phyloP scores from a whole-genome alignment of 1,139 yeast genomes.

The Magnusiomyces paraingens region DNA sequence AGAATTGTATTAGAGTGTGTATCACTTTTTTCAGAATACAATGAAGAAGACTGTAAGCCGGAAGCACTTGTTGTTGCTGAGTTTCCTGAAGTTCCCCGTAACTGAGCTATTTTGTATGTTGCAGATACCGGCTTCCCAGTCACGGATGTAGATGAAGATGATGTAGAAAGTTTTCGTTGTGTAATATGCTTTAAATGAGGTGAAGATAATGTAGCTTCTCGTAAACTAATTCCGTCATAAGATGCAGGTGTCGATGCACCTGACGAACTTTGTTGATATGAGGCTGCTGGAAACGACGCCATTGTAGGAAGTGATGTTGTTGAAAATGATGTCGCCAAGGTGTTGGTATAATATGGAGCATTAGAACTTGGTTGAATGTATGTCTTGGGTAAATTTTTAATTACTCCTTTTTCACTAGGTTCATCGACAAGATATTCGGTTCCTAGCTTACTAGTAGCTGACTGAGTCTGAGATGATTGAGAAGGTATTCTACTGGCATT shows the following conservation, averaged over 20 bases:
- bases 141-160: background rate
- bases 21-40: too few species aligned
- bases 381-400: background rate
- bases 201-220: background rate
- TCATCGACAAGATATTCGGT: background rate
- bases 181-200: conserved; percentile 1
- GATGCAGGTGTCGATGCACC: conserved; percentile 4
- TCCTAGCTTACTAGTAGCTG: too few species aligned
- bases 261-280: conserved; percentile 10
- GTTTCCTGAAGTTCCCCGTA: background rate
- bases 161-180: conserved; percentile 3
- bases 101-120: too few species aligned
- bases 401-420: background rate
- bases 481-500: too few species aligned
- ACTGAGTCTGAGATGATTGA: too few species aligned
- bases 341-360: background rate
- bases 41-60: background rate
- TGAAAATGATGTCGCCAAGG: background rate
- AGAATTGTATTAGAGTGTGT: too few species aligned
- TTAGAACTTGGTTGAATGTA: too few species aligned
- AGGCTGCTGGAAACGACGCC: conserved; percentile 5
- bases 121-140: background rate
- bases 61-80: background rate
- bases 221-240: background rate
- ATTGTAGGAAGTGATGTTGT: background rate